phyloP scores from a whole-genome alignment of 1,284 basidiomycete genomes.

The Testicularia cyperi region DNA sequence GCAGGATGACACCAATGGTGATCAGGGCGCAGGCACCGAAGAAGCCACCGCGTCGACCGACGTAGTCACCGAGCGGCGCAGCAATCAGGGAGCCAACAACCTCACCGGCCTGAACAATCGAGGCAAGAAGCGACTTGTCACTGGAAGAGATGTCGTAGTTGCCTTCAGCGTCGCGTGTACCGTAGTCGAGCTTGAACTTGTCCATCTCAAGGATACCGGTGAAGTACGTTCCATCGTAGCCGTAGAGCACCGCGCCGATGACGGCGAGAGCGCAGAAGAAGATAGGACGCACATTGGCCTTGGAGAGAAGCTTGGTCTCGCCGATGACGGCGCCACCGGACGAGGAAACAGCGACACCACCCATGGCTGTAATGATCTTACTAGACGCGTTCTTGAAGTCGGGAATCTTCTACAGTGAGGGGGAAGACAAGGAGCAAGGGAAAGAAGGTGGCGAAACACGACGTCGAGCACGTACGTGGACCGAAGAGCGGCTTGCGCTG shows the following conservation, averaged over 20 bases:
- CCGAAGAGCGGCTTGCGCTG: no score
- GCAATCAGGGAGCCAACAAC: conserved; percentile 62
- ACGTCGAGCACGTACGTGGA: no score
- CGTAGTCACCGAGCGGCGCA: conserved; percentile 61
- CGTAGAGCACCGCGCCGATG: conserved; percentile 60
- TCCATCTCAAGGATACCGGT: conserved; percentile 60
- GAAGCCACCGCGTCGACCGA: conserved; percentile 62
- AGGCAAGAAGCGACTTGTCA: conserved; percentile 56
- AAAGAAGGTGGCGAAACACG: no score
- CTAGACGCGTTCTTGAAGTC: no score
- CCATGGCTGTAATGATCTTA: no score
- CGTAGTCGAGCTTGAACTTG: conserved; percentile 49
- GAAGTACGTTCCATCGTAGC: conserved; percentile 57
- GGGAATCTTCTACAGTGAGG: no score
- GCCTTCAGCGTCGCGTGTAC: conserved; percentile 39
- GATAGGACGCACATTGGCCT: conserved; percentile 55
- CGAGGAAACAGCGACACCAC: conserved; percentile 12
- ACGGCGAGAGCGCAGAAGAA: conserved; percentile 57
- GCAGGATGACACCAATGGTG: conserved; percentile 61
- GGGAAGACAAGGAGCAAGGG: background rate
- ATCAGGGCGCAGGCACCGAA: conserved; percentile 57
- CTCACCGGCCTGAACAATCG: conserved; percentile 63
- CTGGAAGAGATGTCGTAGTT: conserved; percentile 42
- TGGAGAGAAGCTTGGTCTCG: conserved; percentile 46
- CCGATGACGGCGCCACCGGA: conserved; percentile 32